Evolutionary conservation across 2,329 filamentous ascomycete species (phyloP), one percentile per base, ranked within the genome.

Genomic region (Beauveria sp.): DNA sequence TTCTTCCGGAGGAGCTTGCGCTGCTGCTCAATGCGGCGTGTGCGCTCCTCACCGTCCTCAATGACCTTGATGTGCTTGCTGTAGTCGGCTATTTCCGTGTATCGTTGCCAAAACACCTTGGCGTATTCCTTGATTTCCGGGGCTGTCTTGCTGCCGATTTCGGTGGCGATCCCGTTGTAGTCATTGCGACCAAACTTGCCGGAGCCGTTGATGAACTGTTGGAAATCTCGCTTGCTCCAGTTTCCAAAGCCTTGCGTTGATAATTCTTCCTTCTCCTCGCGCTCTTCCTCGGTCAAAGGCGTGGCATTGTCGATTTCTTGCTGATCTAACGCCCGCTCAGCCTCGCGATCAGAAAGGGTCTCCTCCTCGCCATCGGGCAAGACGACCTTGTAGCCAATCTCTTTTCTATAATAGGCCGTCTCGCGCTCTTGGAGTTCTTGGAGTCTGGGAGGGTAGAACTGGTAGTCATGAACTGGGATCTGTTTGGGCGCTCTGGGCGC

Each of bases 201-300:
- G 40, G 91, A 96, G 22, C 91, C 92, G 69, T 97, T 97, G 75
- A 99, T 83, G 72, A 99, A 99, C 67, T 97, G 94, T 71, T 97
- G 93, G 77, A 97, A 99, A 73, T 99, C 96, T 67, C 96, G 87
- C 68, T 92, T 89, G 76, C 96, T 97, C 94, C 96, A 99, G 40
- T 94, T 87, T 2, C 86, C 87, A 68, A 99, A 99, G 9, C 96
- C 94, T 72, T 94, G 84, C 59, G 87, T 82, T 1, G 91, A 90
- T 60, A 99, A 82, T 40, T 80, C 80, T 64, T 91, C 85, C 76
- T 99, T 99, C 74, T 96, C 89, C 41, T 88, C 88, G 67, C 89
- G 86, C 73, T 99, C 94, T 64, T 91, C 90, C 69, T 97, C 92
- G 0, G 90, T 96, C 66, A 99, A 77, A 0, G 92, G 86, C 48